phyloP scores from a whole-genome alignment of 2,329 filamentous ascomycete species.

The Xylaria polymorpha region DNA sequence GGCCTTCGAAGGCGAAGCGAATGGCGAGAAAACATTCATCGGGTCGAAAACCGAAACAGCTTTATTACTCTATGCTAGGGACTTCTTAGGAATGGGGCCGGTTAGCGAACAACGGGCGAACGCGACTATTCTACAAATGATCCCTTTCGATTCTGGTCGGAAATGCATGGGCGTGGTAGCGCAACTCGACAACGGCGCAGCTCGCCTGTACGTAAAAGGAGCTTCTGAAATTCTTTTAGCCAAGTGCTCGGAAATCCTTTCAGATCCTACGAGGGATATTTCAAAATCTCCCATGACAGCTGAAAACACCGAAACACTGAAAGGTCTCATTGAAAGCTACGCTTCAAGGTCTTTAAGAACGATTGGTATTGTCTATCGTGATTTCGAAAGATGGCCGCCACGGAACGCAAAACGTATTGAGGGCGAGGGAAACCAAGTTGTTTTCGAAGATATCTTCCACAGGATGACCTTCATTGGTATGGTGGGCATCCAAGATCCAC shows the following conservation, averaged over 20 bases:
- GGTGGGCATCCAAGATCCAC: conserved; percentile 84
- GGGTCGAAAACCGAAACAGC: conserved; percentile 84
- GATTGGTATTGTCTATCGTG: conserved; percentile 84
- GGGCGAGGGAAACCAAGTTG: conserved; percentile 68
- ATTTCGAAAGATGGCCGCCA: conserved; percentile 88
- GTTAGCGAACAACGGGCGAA: conserved; percentile 73
- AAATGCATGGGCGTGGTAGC: conserved; percentile 77
- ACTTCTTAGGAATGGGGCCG: conserved; percentile 74
- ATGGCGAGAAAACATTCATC: conserved; percentile 74
- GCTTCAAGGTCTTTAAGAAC: conserved; percentile 84
- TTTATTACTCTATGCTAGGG: conserved; percentile 74
- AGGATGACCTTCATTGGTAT: conserved; percentile 76
- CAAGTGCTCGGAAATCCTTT: conserved; percentile 65
- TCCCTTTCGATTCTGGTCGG: conserved; percentile 80
- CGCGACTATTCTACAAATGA: conserved; percentile 69
- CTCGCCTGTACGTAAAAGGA: conserved; percentile 71
- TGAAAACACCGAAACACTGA: conserved; percentile 68
- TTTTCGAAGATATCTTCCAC: conserved; percentile 74
- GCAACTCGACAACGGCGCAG: conserved; percentile 62
- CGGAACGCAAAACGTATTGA: conserved; percentile 66
- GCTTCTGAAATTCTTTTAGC: conserved; percentile 72
- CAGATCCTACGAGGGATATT: conserved; percentile 60
- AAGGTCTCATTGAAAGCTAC: conserved; percentile 78
- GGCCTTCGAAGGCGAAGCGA: conserved; percentile 79
- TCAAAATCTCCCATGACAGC: conserved; percentile 59